Conservation (phyloP, 2,329 filamentous ascomycete species). For the Phaeosphaeria sp. region DNA sequence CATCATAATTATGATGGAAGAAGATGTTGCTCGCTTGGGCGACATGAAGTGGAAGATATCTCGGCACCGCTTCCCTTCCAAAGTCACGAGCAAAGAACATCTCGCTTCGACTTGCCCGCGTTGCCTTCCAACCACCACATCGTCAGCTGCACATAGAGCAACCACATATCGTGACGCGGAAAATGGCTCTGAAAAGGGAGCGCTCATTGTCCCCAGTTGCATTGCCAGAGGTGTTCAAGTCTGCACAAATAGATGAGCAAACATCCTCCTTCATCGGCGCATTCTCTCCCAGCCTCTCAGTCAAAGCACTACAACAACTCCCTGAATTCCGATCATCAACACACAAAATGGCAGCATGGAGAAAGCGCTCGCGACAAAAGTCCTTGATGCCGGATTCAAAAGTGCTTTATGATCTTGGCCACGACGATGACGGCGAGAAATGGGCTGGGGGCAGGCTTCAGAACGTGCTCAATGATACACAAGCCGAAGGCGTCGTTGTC, state of each 20-base stretch:
- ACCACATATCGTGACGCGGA: conserved; percentile 4
- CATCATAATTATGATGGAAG: no score
- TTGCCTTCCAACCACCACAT: conserved; percentile 7
- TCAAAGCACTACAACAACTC: conserved; percentile 51
- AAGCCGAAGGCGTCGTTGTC: conserved; percentile 55
- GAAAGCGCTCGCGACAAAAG: conserved; percentile 55
- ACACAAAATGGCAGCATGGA: conserved; percentile 61
- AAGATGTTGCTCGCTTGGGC: no score
- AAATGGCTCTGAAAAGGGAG: conserved; percentile 42
- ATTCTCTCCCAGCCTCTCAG: conserved; percentile 55
- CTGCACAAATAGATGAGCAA: conserved; percentile 56
- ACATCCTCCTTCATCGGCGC: conserved; percentile 59
- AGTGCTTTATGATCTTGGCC: conserved; percentile 51
- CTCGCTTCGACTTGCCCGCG: conserved; percentile 16
- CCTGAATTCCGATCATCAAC: conserved; percentile 54
- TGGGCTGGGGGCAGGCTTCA: conserved; percentile 58
- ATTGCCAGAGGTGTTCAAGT: conserved; percentile 50
- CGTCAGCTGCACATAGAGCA: conserved; percentile 1
- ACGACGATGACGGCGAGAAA: conserved; percentile 62
- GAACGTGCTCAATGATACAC: conserved; percentile 54
- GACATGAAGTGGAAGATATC: not conserved
- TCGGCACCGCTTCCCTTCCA: conserved; percentile 16
- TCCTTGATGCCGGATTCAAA: conserved; percentile 48
- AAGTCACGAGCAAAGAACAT: conserved; percentile 5
- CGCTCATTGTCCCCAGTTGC: conserved; percentile 22